Evolutionary conservation across 2,329 filamentous ascomycete genomes (phyloP).

Genomic region (Colletotrichum tropicale): DNA sequence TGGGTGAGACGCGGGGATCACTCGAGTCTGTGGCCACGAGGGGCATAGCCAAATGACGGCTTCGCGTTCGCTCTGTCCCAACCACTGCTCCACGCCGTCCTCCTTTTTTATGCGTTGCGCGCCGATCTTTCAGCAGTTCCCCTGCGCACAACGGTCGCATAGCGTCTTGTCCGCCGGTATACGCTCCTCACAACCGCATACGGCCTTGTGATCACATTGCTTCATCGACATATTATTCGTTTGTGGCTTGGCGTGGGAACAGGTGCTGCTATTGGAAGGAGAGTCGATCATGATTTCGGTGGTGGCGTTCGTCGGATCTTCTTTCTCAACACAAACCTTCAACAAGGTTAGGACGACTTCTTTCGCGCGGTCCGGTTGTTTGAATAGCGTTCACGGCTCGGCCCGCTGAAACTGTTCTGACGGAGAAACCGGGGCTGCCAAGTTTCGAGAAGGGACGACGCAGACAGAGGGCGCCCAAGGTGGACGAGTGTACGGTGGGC

Average conservation of each 20-base stretch:
- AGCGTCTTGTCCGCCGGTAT: constrained; percentile 22
- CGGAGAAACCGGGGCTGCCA: constrained; percentile 17
- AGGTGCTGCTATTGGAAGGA: neutral
- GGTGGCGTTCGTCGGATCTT: neutral
- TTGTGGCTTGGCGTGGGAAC: neutral
- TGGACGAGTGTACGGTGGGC: neutral
- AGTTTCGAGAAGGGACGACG: neutral
- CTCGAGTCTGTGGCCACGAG: neutral
- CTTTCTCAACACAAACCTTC: neutral
- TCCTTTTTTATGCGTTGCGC: neutral
- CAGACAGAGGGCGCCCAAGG: neutral
- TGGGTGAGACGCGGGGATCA: neutral
- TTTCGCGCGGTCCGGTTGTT: neutral
- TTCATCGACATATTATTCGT: constrained; percentile 22
- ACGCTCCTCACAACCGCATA: constrained; percentile 19
- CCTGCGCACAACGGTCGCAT: constrained; percentile 19
- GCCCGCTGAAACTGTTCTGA: constrained; percentile 13
- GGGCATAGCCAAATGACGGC: neutral
- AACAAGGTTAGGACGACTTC: neutral
- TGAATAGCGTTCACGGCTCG: constrained; percentile 17
- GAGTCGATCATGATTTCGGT: neutral
- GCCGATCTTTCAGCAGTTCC: neutral
- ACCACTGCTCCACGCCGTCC: neutral
- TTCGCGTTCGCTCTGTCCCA: neutral
- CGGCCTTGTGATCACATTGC: constrained; percentile 22